Evolutionary conservation across 805 yeast species (phyloP).

Genomic region (Ogataea chonburiensis): DNA sequence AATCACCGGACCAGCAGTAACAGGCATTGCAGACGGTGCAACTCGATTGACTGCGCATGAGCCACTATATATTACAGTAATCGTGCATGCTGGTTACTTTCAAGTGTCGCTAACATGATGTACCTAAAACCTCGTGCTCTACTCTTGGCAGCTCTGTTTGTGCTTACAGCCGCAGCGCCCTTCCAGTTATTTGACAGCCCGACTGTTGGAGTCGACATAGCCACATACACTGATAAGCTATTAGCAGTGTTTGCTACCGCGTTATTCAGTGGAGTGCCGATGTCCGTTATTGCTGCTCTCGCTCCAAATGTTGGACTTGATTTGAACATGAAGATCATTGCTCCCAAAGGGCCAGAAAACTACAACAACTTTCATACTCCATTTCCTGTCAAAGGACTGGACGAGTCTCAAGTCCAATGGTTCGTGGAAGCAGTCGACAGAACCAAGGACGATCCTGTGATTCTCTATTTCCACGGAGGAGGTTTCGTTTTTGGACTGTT

Average conservation of each 20-base stretch:
- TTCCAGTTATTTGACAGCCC: background rate
- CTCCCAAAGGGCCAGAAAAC: background rate
- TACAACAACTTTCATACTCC: conserved; percentile 1
- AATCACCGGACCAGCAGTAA: no score
- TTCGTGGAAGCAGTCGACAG: conserved; percentile 8
- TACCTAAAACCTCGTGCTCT: no score
- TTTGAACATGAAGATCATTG: conserved; percentile 2
- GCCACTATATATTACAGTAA: no score
- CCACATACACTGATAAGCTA: background rate
- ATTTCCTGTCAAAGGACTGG: conserved; percentile 20
- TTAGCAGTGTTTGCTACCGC: conserved; percentile 1
- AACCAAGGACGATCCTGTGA: conserved; percentile 12
- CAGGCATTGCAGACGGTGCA: no score
- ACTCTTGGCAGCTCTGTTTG: no score
- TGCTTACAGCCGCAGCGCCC: conserved; percentile 2
- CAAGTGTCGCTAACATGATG: no score
- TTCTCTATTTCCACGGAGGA: conserved; percentile 14
- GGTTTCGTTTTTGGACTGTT: conserved; percentile 13
- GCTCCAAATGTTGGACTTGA: conserved; percentile 2
- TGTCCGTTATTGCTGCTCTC: background rate
- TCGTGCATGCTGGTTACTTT: no score
- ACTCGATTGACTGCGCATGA: no score
- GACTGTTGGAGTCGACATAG: conserved; percentile 1
- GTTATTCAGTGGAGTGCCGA: conserved; percentile 1
- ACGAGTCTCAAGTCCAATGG: conserved; percentile 23